Percentiles rank a stretch among this genome's conserved stretches.
phyloP scores from a whole-genome alignment of 2,329 filamentous ascomycete genomes.

The Knufia fluminis region DNA sequence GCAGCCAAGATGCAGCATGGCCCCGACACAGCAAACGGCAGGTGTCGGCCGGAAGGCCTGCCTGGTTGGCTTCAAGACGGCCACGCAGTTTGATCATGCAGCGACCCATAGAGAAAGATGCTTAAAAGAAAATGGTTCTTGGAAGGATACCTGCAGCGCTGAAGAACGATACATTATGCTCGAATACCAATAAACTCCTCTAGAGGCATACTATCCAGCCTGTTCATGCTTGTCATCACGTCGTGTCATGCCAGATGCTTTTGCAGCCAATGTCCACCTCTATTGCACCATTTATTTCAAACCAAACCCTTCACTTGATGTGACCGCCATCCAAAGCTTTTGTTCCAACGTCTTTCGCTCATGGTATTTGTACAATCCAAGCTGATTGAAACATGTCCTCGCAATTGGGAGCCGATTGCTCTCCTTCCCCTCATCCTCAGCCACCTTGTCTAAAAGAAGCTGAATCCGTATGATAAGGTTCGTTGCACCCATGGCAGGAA shows the following conservation, averaged over 20 bases:
- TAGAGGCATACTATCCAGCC: not conserved
- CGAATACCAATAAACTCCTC: not conserved
- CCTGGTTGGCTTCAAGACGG: too few species aligned
- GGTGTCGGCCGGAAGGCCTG: too few species aligned
- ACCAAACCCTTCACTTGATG: slow-evolving; percentile 85
- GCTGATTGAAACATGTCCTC: slow-evolving; percentile 81
- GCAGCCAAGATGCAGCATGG: too few species aligned
- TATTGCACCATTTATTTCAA: slow-evolving; percentile 51
- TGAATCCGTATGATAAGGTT: slow-evolving; percentile 56
- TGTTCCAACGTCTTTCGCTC: slow-evolving; percentile 57
- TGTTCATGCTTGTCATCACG: slow-evolving; percentile 1
- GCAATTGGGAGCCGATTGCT: slow-evolving; percentile 69
- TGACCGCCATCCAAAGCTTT: slow-evolving; percentile 76
- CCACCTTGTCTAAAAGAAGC: slow-evolving; percentile 16
- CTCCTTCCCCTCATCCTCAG: slow-evolving; percentile 34
- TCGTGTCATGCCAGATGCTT: slow-evolving; percentile 3
- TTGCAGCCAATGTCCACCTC: not conserved
- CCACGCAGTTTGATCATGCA: not conserved
- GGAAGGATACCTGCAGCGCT: not conserved
- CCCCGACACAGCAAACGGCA: too few species aligned
- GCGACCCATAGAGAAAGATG: not conserved
- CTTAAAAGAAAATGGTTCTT: not conserved
- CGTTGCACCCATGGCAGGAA: slow-evolving; percentile 77
- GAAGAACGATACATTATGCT: not conserved
- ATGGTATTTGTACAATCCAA: slow-evolving; percentile 66